Percentiles rank a stretch among this genome's conserved stretches.
Evolutionary conservation across 495 filamentous ascomycete genomes (phyloP).

Genomic region (Aspergillus sclerotioniger): DNA sequence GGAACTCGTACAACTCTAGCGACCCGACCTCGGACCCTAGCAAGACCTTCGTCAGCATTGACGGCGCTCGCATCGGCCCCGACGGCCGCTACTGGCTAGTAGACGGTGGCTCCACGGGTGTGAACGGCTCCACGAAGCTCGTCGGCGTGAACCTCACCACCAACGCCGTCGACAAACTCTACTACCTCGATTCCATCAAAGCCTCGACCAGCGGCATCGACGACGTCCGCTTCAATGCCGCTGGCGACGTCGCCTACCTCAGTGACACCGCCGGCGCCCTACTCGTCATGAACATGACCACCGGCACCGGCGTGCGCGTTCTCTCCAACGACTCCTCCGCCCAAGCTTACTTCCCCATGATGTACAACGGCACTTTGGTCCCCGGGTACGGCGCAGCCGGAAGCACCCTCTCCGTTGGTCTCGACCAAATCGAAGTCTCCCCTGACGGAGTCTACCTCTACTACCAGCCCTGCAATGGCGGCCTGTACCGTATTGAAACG

Average conservation of each 20-base stretch:
- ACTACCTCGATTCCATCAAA: conserved; percentile 23
- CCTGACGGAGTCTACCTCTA: conserved; percentile 28
- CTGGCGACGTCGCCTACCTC: conserved; percentile 1
- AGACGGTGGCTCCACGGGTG: conserved; percentile 22
- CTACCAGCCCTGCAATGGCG: conserved; percentile 28
- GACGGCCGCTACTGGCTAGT: conserved; percentile 29
- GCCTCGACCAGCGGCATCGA: conserved; percentile 15
- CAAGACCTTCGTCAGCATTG: conserved; percentile 23
- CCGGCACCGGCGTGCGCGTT: not conserved
- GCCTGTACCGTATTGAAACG: conserved; percentile 26
- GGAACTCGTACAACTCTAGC: conserved; percentile 28
- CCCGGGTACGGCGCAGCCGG: conserved; percentile 14
- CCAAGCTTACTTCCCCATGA: conserved; percentile 17
- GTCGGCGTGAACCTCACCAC: conserved; percentile 22
- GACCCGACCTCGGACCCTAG: conserved; percentile 15
- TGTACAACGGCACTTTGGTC: conserved; percentile 14
- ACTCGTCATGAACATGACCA: conserved; percentile 6
- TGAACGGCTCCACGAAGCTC: conserved; percentile 27
- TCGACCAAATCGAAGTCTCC: conserved; percentile 31
- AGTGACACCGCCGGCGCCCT: conserved; percentile 4
- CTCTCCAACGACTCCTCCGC: conserved; percentile 2
- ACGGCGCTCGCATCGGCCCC: conserved; percentile 28
- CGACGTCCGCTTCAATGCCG: conserved; percentile 11
- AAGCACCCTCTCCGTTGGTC: conserved; percentile 20
- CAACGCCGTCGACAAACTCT: conserved; percentile 27